Percentiles rank a stretch among this genome's conserved stretches.
phyloP scores from a whole-genome alignment of 2,329 filamentous ascomycete species.

The Nemania sp. region DNA sequence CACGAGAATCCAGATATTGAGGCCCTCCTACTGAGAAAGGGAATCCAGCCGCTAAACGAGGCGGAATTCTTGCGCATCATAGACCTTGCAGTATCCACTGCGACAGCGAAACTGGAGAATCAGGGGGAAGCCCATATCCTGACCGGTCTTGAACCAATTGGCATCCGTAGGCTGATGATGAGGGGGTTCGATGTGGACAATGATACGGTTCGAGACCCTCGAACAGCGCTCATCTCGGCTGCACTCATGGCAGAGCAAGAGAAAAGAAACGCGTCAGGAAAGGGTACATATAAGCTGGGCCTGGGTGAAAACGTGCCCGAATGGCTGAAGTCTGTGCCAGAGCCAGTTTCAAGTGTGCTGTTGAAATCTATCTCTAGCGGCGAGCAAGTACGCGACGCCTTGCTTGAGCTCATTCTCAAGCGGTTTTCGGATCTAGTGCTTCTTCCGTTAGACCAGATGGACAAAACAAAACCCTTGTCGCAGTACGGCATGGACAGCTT shows the following conservation, averaged over 20 bases:
- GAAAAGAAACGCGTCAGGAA: slow-evolving; percentile 2
- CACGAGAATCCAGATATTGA: slow-evolving; percentile 50
- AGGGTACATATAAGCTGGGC: no score
- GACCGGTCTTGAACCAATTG: slow-evolving; percentile 40
- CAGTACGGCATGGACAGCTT: neutral
- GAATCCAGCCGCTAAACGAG: slow-evolving; percentile 42
- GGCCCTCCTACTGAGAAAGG: slow-evolving; percentile 37
- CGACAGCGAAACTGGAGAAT: no score
- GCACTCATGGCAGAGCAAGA: slow-evolving; percentile 1
- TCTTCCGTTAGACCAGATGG: neutral
- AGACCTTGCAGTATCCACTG: slow-evolving; percentile 29
- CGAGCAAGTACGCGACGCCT: neutral
- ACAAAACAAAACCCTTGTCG: neutral
- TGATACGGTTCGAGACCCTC: neutral
- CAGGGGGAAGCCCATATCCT: slow-evolving; percentile 35
- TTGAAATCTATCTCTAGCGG: no score
- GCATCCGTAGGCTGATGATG: neutral
- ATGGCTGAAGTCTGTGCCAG: no score
- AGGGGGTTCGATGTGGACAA: slow-evolving; percentile 17
- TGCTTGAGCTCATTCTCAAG: neutral
- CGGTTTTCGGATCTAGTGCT: neutral
- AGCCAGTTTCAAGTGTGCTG: no score
- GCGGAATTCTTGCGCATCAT: slow-evolving; percentile 46
- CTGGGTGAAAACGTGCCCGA: no score
- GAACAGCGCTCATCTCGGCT: neutral